phyloP scores from a whole-genome alignment of 2,329 filamentous ascomycete species.

The Beauveria australis region DNA sequence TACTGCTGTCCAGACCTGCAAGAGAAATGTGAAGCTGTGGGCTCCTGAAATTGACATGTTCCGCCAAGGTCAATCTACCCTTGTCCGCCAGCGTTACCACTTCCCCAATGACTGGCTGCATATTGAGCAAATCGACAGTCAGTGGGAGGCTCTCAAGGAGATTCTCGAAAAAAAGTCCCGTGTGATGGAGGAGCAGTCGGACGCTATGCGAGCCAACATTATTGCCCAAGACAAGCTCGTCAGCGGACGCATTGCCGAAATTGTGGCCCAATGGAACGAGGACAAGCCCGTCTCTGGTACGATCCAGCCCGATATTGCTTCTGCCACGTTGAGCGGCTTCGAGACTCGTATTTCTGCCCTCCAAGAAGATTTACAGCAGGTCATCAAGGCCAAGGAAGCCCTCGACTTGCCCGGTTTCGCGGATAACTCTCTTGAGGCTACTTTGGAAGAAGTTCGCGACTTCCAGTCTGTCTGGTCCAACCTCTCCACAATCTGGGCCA shows the following conservation, averaged over 20 bases:
- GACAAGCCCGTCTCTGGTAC: constrained; percentile 95
- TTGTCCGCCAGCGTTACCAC: constrained; percentile 86
- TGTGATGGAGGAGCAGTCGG: constrained; percentile 92
- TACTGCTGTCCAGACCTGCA: constrained; percentile 93
- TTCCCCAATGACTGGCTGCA: constrained; percentile 91
- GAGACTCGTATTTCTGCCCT: constrained; percentile 78
- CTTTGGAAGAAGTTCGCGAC: constrained; percentile 93
- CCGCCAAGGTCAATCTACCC: constrained; percentile 86
- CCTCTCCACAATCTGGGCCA: constrained; percentile 92
- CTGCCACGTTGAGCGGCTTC: constrained; percentile 71
- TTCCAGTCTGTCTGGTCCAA: constrained; percentile 99
- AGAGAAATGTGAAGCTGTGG: constrained; percentile 88
- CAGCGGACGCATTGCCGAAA: constrained; percentile 76
- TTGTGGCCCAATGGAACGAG: constrained; percentile 83
- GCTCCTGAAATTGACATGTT: constrained; percentile 94
- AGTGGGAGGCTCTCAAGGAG: constrained; percentile 91
- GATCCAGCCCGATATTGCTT: constrained; percentile 83
- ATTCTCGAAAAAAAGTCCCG: constrained; percentile 87
- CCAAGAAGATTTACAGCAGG: constrained; percentile 83
- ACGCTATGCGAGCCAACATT: constrained; percentile 91
- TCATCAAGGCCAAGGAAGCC: constrained; percentile 93
- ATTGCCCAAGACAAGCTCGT: constrained; percentile 88
- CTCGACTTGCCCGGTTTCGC: constrained; percentile 76
- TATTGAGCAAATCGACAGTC: constrained; percentile 91
- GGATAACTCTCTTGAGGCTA: constrained; percentile 73